Evolutionary conservation across 1,284 basidiomycete species (phyloP).

Genomic region (Porogramme epimiltina): DNA sequence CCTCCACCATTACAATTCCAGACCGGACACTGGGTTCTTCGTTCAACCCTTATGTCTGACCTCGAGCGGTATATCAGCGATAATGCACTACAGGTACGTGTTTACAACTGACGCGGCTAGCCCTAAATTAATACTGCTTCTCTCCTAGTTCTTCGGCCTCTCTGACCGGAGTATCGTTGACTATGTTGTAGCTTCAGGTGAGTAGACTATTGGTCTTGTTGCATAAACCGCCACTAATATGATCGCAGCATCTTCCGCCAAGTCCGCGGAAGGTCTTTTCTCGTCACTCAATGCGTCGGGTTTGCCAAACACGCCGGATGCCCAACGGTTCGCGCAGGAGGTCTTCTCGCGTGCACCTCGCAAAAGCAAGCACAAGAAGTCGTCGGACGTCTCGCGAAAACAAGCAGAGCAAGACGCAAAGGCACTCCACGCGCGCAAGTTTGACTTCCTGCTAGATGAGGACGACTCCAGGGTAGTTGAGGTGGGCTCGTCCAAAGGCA

Average conservation of each 20-base stretch:
- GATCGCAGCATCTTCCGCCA: conserved; percentile 72
- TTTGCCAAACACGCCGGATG: conserved; percentile 77
- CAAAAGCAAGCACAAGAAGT: conserved; percentile 67
- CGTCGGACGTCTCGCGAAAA: conserved; percentile 52
- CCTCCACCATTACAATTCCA: no score
- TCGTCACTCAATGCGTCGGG: conserved; percentile 75
- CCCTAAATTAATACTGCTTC: not conserved
- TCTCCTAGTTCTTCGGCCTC: conserved; percentile 74
- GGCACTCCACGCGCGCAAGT: conserved; percentile 73
- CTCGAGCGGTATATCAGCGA: conserved; percentile 84
- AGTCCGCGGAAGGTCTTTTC: conserved; percentile 81
- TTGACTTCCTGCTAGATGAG: conserved; percentile 80
- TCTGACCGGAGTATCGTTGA: conserved; percentile 83
- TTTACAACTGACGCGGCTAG: not conserved
- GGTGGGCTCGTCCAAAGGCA: conserved; percentile 22
- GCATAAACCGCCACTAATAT: not conserved
- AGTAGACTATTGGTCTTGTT: conserved; percentile 30
- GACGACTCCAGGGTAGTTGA: conserved; percentile 50
- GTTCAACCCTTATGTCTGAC: conserved; percentile 44
- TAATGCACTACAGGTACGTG: conserved; percentile 77
- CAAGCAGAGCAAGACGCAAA: conserved; percentile 73
- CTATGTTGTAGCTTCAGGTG: conserved; percentile 84
- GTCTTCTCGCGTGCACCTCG: conserved; percentile 80
- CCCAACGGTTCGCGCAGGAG: conserved; percentile 78
- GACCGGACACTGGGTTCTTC: no score